Evolutionary conservation across 257 asterid genomes (phyloP).

Genomic region (Penstemon eatonii): DNA sequence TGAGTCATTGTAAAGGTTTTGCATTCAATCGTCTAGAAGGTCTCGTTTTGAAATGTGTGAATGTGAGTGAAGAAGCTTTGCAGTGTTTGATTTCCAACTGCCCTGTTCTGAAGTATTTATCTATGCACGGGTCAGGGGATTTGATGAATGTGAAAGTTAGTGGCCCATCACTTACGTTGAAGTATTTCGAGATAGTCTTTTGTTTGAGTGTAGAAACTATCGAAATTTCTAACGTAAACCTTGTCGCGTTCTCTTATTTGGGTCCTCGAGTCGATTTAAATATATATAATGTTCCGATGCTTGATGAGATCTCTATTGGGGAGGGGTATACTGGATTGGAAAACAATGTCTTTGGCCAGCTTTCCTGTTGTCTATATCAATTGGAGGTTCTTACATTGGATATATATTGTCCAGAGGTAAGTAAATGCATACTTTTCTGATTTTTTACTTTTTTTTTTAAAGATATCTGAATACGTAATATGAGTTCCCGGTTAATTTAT

Average conservation of each 20-base stretch:
- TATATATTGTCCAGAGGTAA: conserved; percentile 46
- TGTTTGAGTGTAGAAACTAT: conserved; percentile 33
- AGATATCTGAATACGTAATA: conserved; percentile 2
- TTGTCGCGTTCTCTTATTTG: conserved; percentile 43
- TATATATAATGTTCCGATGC: conserved; percentile 47
- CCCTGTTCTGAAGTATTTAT: conserved; percentile 34
- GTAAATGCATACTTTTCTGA: conserved; percentile 9
- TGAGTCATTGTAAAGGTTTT: conserved; percentile 32
- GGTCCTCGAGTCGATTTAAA: conserved; percentile 36
- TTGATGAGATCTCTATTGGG: conserved; percentile 35
- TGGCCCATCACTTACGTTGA: conserved; percentile 38
- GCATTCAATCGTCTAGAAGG: conserved; percentile 31
- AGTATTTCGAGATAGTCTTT: conserved; percentile 39
- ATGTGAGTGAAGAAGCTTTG: conserved; percentile 45
- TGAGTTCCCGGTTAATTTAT: neutral
- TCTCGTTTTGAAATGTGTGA: conserved; percentile 41
- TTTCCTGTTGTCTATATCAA: conserved; percentile 50
- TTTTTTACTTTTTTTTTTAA: neutral
- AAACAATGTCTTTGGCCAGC: conserved; percentile 46
- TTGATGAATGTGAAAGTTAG: conserved; percentile 37
- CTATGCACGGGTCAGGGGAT: conserved; percentile 37
- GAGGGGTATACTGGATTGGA: conserved; percentile 35
- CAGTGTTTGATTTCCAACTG: conserved; percentile 35
- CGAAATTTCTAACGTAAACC: conserved; percentile 39
- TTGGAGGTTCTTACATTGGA: conserved; percentile 51